Conservation (phyloP, 768 basidiomycete species). For the Leucosporidium scottii region DNA sequence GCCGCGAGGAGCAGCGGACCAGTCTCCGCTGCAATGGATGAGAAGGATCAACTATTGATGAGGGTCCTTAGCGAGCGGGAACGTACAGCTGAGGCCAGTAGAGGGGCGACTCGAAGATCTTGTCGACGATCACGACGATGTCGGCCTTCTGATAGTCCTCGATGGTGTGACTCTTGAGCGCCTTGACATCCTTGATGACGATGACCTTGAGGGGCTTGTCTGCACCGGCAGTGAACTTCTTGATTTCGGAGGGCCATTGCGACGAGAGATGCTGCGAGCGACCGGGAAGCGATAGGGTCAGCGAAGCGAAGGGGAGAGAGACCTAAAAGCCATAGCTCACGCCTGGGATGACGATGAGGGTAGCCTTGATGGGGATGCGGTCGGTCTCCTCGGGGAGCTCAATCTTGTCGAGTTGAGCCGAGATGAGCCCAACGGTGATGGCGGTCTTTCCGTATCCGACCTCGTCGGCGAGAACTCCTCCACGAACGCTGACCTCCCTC, state of each 20-base stretch:
- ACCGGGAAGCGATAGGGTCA: not conserved
- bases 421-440: conserved; percentile 83
- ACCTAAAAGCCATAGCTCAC: not conserved
- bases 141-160: conserved; percentile 72
- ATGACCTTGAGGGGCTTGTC: conserved; percentile 53
- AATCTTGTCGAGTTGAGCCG: conserved; percentile 47
- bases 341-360: conserved; percentile 69
- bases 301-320: not conserved
- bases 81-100: conserved; percentile 43
- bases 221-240: conserved; percentile 61
- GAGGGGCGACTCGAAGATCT: conserved; percentile 68
- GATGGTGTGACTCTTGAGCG: conserved; percentile 62
- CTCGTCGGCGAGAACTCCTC: conserved; percentile 89
- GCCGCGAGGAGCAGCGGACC: conserved; percentile 50
- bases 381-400: conserved; percentile 45
- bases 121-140: conserved; percentile 76
- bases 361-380: conserved; percentile 70
- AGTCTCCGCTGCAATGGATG: conserved; percentile 62
- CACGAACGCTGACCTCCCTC: conserved; percentile 64
- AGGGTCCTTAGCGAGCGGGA: not conserved
- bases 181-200: conserved; percentile 51
- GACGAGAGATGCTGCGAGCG: conserved; percentile 63
- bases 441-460: conserved; percentile 98
- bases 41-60: conserved; percentile 36
- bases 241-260: conserved; percentile 81